Conservation (phyloP, 768 basidiomycete genomes). For the Boletus sp. region DNA sequence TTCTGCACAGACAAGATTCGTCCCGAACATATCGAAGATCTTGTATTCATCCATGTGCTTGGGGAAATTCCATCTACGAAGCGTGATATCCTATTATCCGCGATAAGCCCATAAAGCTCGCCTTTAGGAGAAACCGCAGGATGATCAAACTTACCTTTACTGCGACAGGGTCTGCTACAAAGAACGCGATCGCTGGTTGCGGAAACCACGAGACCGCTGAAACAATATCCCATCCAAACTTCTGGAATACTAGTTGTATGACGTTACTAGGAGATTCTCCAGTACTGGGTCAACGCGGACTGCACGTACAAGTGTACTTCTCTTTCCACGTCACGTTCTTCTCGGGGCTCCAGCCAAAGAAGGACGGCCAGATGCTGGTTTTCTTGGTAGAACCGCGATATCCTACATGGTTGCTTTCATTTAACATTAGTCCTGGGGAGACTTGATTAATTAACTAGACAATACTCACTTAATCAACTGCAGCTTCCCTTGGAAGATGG, state of each 20-base stretch:
- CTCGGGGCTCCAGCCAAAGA: background rate
- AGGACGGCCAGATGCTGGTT: background rate
- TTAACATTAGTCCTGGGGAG: no score
- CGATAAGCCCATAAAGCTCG: no score
- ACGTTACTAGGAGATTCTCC: background rate
- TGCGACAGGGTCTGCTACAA: background rate
- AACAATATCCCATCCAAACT: background rate
- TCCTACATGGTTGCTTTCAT: background rate
- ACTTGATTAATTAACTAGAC: background rate
- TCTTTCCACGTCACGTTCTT: background rate
- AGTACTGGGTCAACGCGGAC: background rate
- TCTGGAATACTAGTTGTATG: background rate
- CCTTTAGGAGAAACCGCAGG: no score
- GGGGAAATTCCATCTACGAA: background rate
- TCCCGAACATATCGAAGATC: background rate
- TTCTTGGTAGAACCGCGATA: background rate
- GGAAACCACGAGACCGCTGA: background rate
- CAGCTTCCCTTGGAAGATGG: background rate
- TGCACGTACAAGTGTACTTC: background rate
- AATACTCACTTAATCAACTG: background rate
- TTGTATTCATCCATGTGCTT: background rate
- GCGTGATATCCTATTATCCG: background rate
- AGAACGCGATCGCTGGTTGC: background rate
- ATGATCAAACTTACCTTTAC: background rate
- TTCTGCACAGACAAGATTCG: background rate